A percentile compares a stretch with the other conserved stretches of the same genome.
phyloP scores from a whole-genome alignment of 2,329 filamentous ascomycete species.

The Epichloe coenophiala region DNA sequence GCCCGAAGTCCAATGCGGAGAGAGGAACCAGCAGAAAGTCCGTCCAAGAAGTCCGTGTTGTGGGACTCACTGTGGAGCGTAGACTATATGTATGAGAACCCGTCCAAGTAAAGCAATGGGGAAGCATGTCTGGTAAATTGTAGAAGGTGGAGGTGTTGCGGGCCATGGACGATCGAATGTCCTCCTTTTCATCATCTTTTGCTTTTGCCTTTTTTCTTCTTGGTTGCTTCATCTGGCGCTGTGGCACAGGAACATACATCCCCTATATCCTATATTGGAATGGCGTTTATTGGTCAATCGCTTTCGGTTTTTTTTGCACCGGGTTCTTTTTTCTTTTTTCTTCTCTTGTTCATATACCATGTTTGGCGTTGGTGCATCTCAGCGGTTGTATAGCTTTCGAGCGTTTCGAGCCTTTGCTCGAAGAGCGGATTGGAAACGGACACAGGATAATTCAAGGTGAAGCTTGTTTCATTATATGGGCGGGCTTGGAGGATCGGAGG shows the following conservation, averaged over 20 bases:
- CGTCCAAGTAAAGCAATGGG: constrained; percentile 11
- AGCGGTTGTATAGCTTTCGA: background rate
- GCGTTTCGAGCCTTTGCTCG: background rate
- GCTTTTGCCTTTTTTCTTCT: background rate
- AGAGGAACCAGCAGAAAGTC: constrained; percentile 25
- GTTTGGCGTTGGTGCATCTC: background rate
- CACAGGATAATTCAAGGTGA: background rate
- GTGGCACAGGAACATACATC: background rate
- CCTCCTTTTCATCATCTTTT: background rate
- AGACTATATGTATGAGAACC: constrained; percentile 41
- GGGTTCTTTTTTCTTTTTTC: background rate
- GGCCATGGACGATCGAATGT: too few species aligned
- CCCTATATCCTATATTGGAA: background rate
- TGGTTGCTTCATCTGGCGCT: background rate
- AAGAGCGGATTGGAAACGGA: background rate
- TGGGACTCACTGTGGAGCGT: constrained; percentile 51
- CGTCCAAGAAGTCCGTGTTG: constrained; percentile 39
- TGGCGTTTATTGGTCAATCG: background rate
- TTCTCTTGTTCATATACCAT: background rate
- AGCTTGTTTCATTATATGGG: background rate
- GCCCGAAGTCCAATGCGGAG: constrained; percentile 19
- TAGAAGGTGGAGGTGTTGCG: too few species aligned
- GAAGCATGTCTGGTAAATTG: background rate
- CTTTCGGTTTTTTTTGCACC: too few species aligned
- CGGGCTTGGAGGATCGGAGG: background rate